Evolutionary conservation across 345 rosid species (phyloP), one percentile per base, ranked within the genome.

Genomic region (Geranium brycei): DNA sequence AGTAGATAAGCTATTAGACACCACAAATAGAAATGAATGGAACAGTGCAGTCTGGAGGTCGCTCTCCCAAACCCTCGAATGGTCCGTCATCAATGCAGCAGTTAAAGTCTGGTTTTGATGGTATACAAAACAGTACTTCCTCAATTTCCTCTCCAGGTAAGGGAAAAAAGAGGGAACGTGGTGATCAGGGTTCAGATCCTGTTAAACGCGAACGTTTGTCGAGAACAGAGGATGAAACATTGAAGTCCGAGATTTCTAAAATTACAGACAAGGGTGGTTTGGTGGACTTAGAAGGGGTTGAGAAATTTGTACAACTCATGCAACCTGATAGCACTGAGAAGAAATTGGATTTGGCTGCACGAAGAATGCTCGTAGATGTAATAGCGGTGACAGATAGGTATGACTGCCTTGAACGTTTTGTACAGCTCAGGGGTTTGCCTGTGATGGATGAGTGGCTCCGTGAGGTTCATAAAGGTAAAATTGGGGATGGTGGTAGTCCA

Each of bases 371-470:
- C 64, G 89, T 89, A 19, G 79, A 87, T 64, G 93, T 86, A n/a
- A 75, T 92, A 62, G 91, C 93, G 7, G 85, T 81, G 12, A 89
- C 98, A 19, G 95, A 92, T 32, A 87, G 81, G 77, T 58, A 77
- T 67, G 97, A 89, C 56, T 92, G 95, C 71, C 96, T 92, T 53
- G 72, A 69, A 69, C 73, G 69, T 59, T 92, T 92, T 73, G 91
- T 92, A 59, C 95, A 85, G 82, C 88, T 81, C 5, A 84, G 69
- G 80, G 98, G 98, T 41, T 77, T 89, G 70, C 82, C 87, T 58
- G 87, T 87, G 2, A 81, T 89, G 73, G 98, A 92, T 77, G 98
- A 86, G 59, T 92, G 98, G 98, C 88, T 92, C 16, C 98, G 89
- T 75, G 97, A 92, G 76, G 78, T 89, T 62, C 98, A 89, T 62